Base-by-base conservation (phyloP, 75 land plant genomes). In the Pinus taeda region DNA sequence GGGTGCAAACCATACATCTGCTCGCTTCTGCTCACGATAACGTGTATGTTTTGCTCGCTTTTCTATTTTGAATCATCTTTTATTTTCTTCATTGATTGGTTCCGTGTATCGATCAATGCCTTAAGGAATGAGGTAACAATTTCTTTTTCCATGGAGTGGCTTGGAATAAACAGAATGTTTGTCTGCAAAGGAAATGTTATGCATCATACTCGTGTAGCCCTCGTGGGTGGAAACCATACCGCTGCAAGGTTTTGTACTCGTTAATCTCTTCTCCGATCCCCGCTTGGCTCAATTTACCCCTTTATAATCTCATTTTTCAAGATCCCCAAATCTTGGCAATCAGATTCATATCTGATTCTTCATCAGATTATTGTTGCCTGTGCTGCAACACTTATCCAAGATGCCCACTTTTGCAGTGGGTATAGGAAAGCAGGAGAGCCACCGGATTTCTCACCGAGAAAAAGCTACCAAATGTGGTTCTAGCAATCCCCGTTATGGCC, bases 221-320 rank as follows among this genome's bases (percentile, higher is more conserved):
- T 88, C 60, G 87, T 88, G 85, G 93, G 91, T 86, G 90, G 91
- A 15, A 91, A 91, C 73, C 93, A 91, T 77, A 91, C 93, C 74
- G 79, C 93, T 18, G 77, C 91, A 81, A 75, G 93, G 57, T 91
- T 91, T 69, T 91, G 93, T 76, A 86, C 88, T 66, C 93, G 93
- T 78, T 91, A 91, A 82, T 4, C 26, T 75, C 4, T 11, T n/a
- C 39, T 33, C 78, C 4, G 18, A 18, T 60, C 56, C 33, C 73
- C 69, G 78, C 56, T 15, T 67, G 60, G n/a, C 58, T 60, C 59
- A 56, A 56, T 26, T 53, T 33, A 4, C 24, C 24, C n/a, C 15
- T 57, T 39, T 57, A 53, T 73, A 14, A 30, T 53, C 57, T 49
- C 30, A 73, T 33, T 26, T 57, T 59, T 58, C 30, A 14, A 29